Evolutionary conservation across 805 yeast species (phyloP).

Genomic region (Candida germanica): DNA sequence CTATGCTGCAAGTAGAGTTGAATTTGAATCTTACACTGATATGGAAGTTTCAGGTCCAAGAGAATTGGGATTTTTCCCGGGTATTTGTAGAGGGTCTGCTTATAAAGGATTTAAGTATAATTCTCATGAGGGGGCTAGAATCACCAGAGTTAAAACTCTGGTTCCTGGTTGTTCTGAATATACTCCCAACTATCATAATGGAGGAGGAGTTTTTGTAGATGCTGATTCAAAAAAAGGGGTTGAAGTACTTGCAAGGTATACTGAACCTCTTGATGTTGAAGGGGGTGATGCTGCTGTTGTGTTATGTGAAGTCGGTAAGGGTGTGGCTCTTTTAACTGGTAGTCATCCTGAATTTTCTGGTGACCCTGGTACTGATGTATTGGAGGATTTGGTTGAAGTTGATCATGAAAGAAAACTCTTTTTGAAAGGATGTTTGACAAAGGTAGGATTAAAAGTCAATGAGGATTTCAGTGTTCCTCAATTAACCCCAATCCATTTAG

Average conservation of each 20-base stretch:
- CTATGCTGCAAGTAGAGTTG: slow-evolving; percentile 69
- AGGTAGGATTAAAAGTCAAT: slow-evolving; percentile 70
- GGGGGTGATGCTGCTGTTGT: slow-evolving; percentile 65
- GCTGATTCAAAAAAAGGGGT: slow-evolving; percentile 60
- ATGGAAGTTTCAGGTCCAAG: slow-evolving; percentile 86
- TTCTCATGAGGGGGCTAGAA: slow-evolving; percentile 71
- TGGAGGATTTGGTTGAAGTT: slow-evolving; percentile 37
- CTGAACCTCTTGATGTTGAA: slow-evolving; percentile 52
- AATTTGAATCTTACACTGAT: slow-evolving; percentile 76
- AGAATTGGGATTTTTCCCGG: slow-evolving; percentile 80
- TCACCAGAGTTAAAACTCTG: slow-evolving; percentile 43
- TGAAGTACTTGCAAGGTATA: slow-evolving; percentile 70
- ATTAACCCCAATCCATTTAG: slow-evolving; percentile 62
- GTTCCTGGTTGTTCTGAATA: slow-evolving; percentile 23
- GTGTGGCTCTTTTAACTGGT: slow-evolving; percentile 75
- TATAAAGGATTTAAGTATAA: slow-evolving; percentile 78
- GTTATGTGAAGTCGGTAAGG: slow-evolving; percentile 64
- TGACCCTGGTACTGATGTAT: slow-evolving; percentile 28
- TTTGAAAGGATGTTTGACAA: slow-evolving; percentile 51
- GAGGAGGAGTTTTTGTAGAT: slow-evolving; percentile 84
- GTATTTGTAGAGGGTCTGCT: slow-evolving; percentile 78
- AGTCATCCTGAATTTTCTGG: slow-evolving; percentile 81
- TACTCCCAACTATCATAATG: slow-evolving; percentile 65
- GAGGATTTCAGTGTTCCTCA: slow-evolving; percentile 53
- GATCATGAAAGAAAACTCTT: slow-evolving; percentile 54